Base-by-base conservation (phyloP, 805 yeast species). In the Ogataea nakhonphanomensis region DNA sequence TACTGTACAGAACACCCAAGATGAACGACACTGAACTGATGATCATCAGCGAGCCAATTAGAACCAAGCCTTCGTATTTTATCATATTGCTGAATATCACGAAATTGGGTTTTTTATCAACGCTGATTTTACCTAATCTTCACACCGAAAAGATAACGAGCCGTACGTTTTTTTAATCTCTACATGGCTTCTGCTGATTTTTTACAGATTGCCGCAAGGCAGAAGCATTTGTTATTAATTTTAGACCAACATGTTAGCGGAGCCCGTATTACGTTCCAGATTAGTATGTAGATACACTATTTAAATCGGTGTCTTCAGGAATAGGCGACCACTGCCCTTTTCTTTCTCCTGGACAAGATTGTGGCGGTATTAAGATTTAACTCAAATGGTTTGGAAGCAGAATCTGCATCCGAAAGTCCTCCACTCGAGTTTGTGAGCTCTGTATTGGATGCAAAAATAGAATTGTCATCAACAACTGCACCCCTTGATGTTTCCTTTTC, bases 1-100 rank as follows among this genome's bases (percentile, higher is more conserved):
- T 87, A 33, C 84, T 74, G 58, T 77, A 84, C 33, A 88, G 58
- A 17, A 83, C 76, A 23, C 99, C 99, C 43, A 91, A 70, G 10
- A 83, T 74, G 64, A 90, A 91, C 22, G 89, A 80, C 13, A 84
- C 68, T 24, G 93, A 38, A 1, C 51, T 31, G 36, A 61, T 55
- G 21, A 55, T 48, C 39, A 55, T 25, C 20, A 61, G 29, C 5
- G 64, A 48, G 12, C 53, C 59, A 8, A 51, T 69, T 56, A 59
- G 65, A 58, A 45, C 67, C 57, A 45, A 53, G 44, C 47, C 71
- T 65, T 27, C 43, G 33, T 51, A 49, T 4, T 67, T 58, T 23
- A 51, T 17, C 52, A 50, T 52, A 5, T 20, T 12, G 23, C 6
- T 29, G 7, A n/a, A 29, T 15, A 9, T 7, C 15, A 29, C 17